These are phyloP conservation scores for Sextonia rubra DNA, from an alignment of 164 flowering plant genomes.

Conservation along the genomic window DNA sequence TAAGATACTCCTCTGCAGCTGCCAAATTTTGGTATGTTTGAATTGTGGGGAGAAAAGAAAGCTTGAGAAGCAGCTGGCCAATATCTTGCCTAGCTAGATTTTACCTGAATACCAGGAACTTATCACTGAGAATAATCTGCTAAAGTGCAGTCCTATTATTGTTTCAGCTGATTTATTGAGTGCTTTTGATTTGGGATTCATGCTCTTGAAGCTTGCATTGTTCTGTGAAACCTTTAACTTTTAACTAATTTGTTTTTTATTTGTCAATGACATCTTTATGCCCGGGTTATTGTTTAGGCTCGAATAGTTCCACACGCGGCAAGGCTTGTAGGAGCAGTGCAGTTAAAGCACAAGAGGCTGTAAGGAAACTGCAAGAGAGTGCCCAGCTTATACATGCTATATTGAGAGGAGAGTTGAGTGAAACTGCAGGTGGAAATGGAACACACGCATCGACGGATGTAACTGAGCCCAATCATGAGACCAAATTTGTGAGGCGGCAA, in stretches of 20 bases:
- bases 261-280: background rate
- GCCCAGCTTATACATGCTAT: conserved; percentile 38
- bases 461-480: conserved; percentile 10
- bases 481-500: conserved; percentile 36
- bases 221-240: no score
- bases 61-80: no score
- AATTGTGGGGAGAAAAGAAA: no score
- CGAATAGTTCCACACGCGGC: conserved; percentile 5
- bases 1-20: no score
- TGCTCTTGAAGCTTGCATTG: no score
- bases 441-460: conserved; percentile 5
- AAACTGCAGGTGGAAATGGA: conserved; percentile 4
- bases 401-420: conserved; percentile 24
- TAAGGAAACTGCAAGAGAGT: conserved; percentile 22
- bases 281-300: conserved; percentile 7
- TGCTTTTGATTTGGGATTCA: no score
- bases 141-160: no score
- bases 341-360: conserved; percentile 20
- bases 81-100: no score
- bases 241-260: background rate
- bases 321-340: conserved; percentile 4
- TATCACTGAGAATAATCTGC: no score
- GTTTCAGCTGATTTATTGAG: no score
- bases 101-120: no score
- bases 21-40: no score